Percentiles rank a stretch among this genome's conserved stretches.
Evolutionary conservation across 345 rosid species (phyloP).

Genomic region (Trapa incisa): DNA sequence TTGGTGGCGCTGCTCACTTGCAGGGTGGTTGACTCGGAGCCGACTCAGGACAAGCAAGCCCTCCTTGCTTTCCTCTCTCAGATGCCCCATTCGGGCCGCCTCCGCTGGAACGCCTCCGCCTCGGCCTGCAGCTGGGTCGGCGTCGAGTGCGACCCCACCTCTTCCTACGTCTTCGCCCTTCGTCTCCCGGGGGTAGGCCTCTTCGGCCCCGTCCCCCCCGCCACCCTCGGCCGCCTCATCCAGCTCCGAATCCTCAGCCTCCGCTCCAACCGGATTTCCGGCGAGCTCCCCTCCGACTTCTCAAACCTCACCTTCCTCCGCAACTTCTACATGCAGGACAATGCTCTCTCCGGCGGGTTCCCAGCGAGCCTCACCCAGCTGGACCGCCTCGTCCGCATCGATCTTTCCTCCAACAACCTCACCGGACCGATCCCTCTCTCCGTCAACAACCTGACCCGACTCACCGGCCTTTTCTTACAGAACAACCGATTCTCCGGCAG

Average conservation of each 20-base stretch:
- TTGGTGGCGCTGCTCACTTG: slow-evolving; percentile 19
- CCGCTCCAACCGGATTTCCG: slow-evolving; percentile 67
- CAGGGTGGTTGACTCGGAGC: slow-evolving; percentile 35
- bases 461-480: slow-evolving; percentile 52
- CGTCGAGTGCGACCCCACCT: slow-evolving; percentile 45
- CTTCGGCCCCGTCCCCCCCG: slow-evolving; percentile 55
- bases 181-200: slow-evolving; percentile 89
- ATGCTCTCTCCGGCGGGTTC: slow-evolving; percentile 50
- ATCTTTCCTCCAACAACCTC: slow-evolving; percentile 72
- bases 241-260: slow-evolving; percentile 83
- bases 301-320: slow-evolving; percentile 59
- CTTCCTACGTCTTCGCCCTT: slow-evolving; percentile 40
- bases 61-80: slow-evolving; percentile 52
- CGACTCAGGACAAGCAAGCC: slow-evolving; percentile 61
- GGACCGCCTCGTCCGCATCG: slow-evolving; percentile 53
- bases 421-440: slow-evolving; percentile 57
- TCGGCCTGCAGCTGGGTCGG: slow-evolving; percentile 88
- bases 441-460: slow-evolving; percentile 60
- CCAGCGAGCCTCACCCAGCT: slow-evolving; percentile 44
- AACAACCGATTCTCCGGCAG: slow-evolving; percentile 56
- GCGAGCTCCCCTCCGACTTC: slow-evolving; percentile 77
- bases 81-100: slow-evolving; percentile 56
- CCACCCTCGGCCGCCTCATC: slow-evolving; percentile 54
- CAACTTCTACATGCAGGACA: slow-evolving; percentile 63
- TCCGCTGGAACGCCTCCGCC: slow-evolving; percentile 60